Percentiles rank a stretch among this genome's conserved stretches.
These are phyloP conservation scores for Pythium phragmiticola DNA, from an alignment of 352 stramenopile species.

Conservation along the genomic window DNA sequence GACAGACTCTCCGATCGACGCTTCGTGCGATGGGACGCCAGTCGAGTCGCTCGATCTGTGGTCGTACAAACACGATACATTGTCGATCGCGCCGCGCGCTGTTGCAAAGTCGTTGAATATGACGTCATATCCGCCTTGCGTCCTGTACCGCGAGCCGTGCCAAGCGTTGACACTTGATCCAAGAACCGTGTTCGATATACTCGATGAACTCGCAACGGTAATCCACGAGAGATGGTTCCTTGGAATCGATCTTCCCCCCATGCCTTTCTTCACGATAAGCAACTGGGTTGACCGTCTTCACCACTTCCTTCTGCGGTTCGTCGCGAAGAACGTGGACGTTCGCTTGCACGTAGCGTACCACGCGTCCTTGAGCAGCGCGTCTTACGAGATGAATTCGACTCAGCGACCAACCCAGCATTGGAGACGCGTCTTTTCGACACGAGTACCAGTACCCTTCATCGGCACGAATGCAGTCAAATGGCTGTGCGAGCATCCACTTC, in stretches of 20 bases:
- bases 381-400: neutral
- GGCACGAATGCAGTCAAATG: slow-evolving; percentile 7
- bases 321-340: slow-evolving; percentile 9
- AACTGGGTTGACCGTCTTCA: slow-evolving; percentile 41
- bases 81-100: slow-evolving; percentile 20
- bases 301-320: slow-evolving; percentile 16
- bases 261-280: slow-evolving; percentile 19
- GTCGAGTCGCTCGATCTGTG: slow-evolving; percentile 15
- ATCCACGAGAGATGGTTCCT: slow-evolving; percentile 11
- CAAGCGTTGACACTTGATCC: slow-evolving; percentile 21
- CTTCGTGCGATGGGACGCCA: neutral
- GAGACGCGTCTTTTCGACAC: neutral
- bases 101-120: slow-evolving; percentile 14
- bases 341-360: slow-evolving; percentile 11
- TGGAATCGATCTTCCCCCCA: neutral
- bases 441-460: slow-evolving; percentile 8
- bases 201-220: slow-evolving; percentile 32
- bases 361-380: neutral
- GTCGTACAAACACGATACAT: slow-evolving; percentile 23
- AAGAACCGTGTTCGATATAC: slow-evolving; percentile 32
- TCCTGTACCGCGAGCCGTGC: slow-evolving; percentile 28
- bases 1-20: neutral
- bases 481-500: slow-evolving; percentile 6
- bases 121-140: slow-evolving; percentile 28
- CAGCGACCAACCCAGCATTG: neutral